Base-by-base conservation (phyloP, 2,329 filamentous ascomycete genomes). In the Fusarium graminum region DNA sequence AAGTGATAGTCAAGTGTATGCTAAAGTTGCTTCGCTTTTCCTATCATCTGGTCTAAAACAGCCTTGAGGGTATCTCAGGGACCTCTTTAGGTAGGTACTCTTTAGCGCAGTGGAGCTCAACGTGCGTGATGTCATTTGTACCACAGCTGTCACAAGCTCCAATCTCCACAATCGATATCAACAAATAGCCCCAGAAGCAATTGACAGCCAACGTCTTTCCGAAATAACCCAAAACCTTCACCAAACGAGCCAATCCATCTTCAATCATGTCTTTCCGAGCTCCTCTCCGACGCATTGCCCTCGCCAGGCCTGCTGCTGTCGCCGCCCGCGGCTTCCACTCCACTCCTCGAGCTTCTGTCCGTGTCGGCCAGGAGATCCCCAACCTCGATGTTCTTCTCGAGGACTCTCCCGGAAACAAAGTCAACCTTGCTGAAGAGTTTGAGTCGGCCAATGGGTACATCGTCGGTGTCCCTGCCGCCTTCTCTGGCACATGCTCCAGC, bases 401-500 rank as follows among this genome's bases (percentile, higher is more conserved):
- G 81, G 86, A 87, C 80, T 93, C 91, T n/a, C 94, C 94, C 1
- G 93, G 92, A 63, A 96, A 93, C 85, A 95, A 94, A 80, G 88
- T 98, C 78, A 94, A 92, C 80, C 85, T 98, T 60, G 88, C 91
- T 71, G 86, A 90, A 66, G 92, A 96, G 81, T 85, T 96, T 66
- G 76, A 78, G 63, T 84, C 84, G 65, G 88, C 87, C 67, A 91
- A 92, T 75, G 93, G 92, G 58, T 80, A 97, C 72, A 90, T 98
- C 75, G 86, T 98, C 70, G 93, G 93, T 65, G 91, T 95, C 29
- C 93, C 93, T 2, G 92, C 90, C 49, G 92, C 92, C 54, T 94
- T 93, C 80, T 86, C 83, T 2, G 80, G 81, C 26, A 82, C 81
- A 28, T 87, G 84, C 81, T 88, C 85, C 43, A 80, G 81, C 74